Base-by-base conservation (phyloP, 139 green algal genomes). In the Tetradesmus lagerheimii region DNA sequence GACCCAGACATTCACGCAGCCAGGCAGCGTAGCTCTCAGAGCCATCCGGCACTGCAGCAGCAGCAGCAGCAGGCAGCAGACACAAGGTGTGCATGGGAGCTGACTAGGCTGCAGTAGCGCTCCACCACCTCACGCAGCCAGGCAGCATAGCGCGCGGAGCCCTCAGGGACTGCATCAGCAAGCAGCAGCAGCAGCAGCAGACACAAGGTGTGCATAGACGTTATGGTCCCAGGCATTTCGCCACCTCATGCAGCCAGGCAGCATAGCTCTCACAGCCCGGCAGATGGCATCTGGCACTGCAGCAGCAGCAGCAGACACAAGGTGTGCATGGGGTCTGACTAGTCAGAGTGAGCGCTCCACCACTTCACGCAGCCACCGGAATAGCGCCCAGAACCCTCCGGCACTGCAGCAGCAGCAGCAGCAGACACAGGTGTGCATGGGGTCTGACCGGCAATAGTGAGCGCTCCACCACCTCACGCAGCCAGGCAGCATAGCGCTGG, bases 111-210 rank as follows among this genome's bases (percentile, higher is more conserved):
- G n/a, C n/a, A n/a, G n/a, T n/a, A n/a, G 37, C 97, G 92, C 75
- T 94, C 50, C 3, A 78, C 88, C 27, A 98, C 93, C 85, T 97
- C 94, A 15, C 71, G 5, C 80, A 99, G 91, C 31, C 97, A 90
- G 31, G 71, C 71, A 39, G 71, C 71, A 18, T 37, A 71, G n/a
- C n/a, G n/a, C n/a, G n/a, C n/a, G n/a, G n/a, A n/a, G n/a, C n/a
- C n/a, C n/a, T 76, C 62, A 80, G 34, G 34, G 1, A 41, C 83
- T 79, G 62, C 82, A 87, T 11, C 18, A 29, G 9, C 67, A 79
- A n/a, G n/a, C n/a, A n/a, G n/a, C 27, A 34, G 67, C n/a, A 37
- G n/a, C n/a, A 11, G 27, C 25, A 77, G 66, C 66, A 77, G 8
- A 16, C 12, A 34, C 67, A 39, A 34, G 12, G 8, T 37, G 66